Base-by-base conservation (phyloP, 2,329 filamentous ascomycete genomes). In the Fusarium euwallaceae region DNA sequence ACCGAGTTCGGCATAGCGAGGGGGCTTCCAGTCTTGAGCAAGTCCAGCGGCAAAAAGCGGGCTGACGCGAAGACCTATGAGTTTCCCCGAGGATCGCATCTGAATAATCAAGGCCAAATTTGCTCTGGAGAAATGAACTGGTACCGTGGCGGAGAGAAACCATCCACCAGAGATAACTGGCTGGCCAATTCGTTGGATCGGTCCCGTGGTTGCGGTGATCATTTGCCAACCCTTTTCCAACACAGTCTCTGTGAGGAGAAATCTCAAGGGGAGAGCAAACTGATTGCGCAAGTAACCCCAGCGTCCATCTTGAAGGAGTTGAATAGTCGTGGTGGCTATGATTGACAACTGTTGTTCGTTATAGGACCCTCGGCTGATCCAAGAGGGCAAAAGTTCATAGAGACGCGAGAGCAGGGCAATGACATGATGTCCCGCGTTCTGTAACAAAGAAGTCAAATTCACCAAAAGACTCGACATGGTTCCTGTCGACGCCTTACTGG, bases 141-240 rank as follows among this genome's bases (percentile, higher is more conserved):
- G 64, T 16, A 66, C 64, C 34, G 41, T 55, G 4, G 43, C 64
- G 10, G 64, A 62, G 20, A 32, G 17, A 29, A 62, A 61, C 58
- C 41, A 66, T 2, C 64, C 43, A 16, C 58, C 17, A 4, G 64
- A 53, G 14, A 66, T 41, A 17, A 53, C 45, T 1, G 56, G 55
- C 4, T 61, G 34, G 9, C 64, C 58, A 39, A 62, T n/a, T 2
- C 27, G 34, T 3, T 61, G 58, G 2, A 66, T 32, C 14, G 64
- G 43, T 8, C 64, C 64, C 6, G 32, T 24, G 5, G 43, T 61
- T 11, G 22, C 34, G 1, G n/a, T 24, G 1, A 62, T 22, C 17
- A 55, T 22, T 8, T 62, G 27, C 64, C 64, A 66, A 4, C 64
- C 64, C 4, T 37, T 62, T 32, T 39, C 48, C n/a, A 66, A n/a